Evolutionary conservation across 257 asterid species (phyloP).

Genomic region (Solanum etuberosum): DNA sequence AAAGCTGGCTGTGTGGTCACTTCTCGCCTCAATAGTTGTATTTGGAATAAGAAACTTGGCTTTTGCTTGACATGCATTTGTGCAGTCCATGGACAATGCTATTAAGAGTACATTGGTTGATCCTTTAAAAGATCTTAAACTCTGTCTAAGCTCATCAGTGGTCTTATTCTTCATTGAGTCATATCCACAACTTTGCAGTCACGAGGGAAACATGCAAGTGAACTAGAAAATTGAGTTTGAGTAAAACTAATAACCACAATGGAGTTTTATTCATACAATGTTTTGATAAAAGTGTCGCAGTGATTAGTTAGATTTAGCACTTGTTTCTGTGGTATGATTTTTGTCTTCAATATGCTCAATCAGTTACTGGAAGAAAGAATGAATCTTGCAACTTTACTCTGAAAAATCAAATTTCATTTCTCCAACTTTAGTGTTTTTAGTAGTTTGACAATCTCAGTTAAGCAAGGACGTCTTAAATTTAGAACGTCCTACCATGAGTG

Average conservation of each 20-base stretch:
- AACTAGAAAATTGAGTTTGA: too few relatives aligned
- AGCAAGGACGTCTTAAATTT: neutral
- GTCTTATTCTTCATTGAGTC: neutral
- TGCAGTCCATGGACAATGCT: neutral
- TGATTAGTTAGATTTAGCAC: neutral
- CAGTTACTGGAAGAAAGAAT: neutral
- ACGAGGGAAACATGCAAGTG: too few relatives aligned
- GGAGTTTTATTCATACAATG: too few relatives aligned
- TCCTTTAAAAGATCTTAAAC: neutral
- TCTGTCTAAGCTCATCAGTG: neutral
- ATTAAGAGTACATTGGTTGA: neutral
- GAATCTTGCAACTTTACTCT: neutral
- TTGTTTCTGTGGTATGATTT: neutral
- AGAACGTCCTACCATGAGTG: neutral
- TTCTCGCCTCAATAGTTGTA: neutral
- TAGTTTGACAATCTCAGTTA: neutral
- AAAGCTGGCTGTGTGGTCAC: neutral
- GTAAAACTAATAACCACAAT: too few relatives aligned
- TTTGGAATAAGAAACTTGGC: neutral
- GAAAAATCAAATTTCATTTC: neutral
- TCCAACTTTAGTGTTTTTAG: neutral
- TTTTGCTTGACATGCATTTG: neutral
- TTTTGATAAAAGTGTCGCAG: neutral
- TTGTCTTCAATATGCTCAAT: neutral
- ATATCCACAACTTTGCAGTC: too few relatives aligned